Conservation (phyloP, 345 rosid genomes). For the Psidium friedrichsthalianum region DNA sequence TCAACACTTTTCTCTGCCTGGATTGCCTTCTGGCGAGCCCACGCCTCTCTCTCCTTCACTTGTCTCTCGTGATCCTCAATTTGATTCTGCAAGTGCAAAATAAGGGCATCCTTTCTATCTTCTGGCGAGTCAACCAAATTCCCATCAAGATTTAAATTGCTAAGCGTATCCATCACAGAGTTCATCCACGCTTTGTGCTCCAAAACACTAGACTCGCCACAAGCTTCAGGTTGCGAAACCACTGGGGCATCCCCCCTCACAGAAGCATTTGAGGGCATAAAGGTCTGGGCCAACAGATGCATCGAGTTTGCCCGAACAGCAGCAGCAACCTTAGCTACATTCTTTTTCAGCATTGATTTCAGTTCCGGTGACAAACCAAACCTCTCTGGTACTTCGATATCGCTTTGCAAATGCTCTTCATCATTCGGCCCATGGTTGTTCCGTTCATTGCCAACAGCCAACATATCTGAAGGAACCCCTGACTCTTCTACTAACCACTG, state of each 20-base stretch:
- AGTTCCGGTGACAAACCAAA: constrained; percentile 78
- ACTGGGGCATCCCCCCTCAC: constrained; percentile 16
- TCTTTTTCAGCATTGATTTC: constrained; percentile 76
- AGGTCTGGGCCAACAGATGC: constrained; percentile 36
- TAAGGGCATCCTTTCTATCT: constrained; percentile 69
- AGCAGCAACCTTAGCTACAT: constrained; percentile 83
- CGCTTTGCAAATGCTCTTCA: constrained; percentile 8
- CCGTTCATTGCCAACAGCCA: neutral
- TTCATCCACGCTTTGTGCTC: neutral
- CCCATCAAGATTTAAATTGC: constrained; percentile 67
- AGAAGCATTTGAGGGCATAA: constrained; percentile 18
- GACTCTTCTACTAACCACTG: neutral
- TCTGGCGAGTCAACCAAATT: constrained; percentile 42
- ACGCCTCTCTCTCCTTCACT: constrained; percentile 78
- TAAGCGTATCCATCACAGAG: neutral
- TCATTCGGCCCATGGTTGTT: constrained; percentile 6
- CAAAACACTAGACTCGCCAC: neutral
- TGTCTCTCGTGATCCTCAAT: constrained; percentile 70
- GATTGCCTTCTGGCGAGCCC: constrained; percentile 97
- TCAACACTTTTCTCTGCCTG: constrained; percentile 92
- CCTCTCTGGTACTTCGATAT: constrained; percentile 72
- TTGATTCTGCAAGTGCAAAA: constrained; percentile 47
- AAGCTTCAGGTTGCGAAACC: constrained; percentile 2
- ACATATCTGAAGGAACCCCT: neutral
- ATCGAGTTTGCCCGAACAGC: constrained; percentile 67